Percentiles rank a stretch among this genome's conserved stretches.
Conservation (phyloP, 1,284 basidiomycete genomes). For the Farysia itapuensis region DNA sequence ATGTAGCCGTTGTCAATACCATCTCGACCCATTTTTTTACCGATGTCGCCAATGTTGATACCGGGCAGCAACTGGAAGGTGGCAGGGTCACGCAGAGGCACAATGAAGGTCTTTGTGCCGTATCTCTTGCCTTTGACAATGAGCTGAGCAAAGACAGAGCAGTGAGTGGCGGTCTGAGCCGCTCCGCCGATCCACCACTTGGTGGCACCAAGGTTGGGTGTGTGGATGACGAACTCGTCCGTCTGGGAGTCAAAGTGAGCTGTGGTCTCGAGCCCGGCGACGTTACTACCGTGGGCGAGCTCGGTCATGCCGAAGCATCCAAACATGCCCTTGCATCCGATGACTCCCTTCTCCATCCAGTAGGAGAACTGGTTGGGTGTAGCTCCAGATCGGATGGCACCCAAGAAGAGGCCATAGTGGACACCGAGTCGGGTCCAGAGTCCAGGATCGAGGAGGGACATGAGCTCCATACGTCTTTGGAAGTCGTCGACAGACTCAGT, state of each 20-base stretch:
- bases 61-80: constrained; percentile 62
- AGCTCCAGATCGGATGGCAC: constrained; percentile 51
- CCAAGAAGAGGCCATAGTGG: constrained; percentile 65
- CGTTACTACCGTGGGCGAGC: constrained; percentile 65
- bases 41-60: constrained; percentile 66
- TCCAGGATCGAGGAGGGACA: constrained; percentile 62
- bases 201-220: constrained; percentile 59
- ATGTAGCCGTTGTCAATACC: constrained; percentile 63
- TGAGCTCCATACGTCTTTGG: constrained; percentile 64
- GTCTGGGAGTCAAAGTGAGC: constrained; percentile 65
- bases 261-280: constrained; percentile 67
- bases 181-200: constrained; percentile 66
- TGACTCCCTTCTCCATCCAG: constrained; percentile 66
- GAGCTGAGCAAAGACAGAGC: constrained; percentile 66
- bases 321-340: constrained; percentile 65
- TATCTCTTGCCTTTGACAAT: constrained; percentile 65
- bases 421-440: constrained; percentile 67
- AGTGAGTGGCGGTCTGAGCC: constrained; percentile 66
- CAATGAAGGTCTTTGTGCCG: constrained; percentile 67
- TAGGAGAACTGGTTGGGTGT: constrained; percentile 62
- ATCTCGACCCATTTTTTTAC: constrained; percentile 67
- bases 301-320: constrained; percentile 68
- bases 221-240: constrained; percentile 67
- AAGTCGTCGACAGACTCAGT: constrained; percentile 61
- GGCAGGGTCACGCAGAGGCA: constrained; percentile 65